These are phyloP conservation scores for Allium cepa DNA, from an alignment of 106 monocot genomes.

Conservation along the genomic window DNA sequence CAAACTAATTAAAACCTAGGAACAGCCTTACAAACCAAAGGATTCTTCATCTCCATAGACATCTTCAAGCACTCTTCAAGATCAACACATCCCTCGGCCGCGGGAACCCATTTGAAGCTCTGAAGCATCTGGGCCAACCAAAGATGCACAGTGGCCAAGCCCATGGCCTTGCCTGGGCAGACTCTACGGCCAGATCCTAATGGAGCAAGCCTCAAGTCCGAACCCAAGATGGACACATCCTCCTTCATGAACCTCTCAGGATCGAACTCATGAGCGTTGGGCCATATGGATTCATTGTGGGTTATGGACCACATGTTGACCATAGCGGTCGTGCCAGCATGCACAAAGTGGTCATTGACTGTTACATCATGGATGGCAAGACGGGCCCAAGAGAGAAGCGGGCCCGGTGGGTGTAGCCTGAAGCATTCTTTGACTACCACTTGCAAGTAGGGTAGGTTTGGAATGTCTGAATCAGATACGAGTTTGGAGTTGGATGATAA, in stretches of 20 bases:
- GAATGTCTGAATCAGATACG: slow-evolving; percentile 13
- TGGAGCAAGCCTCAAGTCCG: slow-evolving; percentile 17
- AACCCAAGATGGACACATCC: slow-evolving; percentile 12
- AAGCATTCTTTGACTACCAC: slow-evolving; percentile 22
- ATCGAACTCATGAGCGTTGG: slow-evolving; percentile 7
- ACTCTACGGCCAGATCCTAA: slow-evolving; percentile 24
- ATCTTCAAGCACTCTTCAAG: slow-evolving; percentile 13
- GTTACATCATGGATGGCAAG: slow-evolving; percentile 17
- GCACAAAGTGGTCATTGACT: slow-evolving; percentile 5
- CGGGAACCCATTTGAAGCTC: slow-evolving; percentile 11
- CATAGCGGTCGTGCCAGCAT: slow-evolving; percentile 21
- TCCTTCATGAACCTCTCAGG: slow-evolving; percentile 16
- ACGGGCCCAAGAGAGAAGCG: slow-evolving; percentile 27
- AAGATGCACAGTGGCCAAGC: slow-evolving; percentile 17
- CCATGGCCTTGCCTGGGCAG: slow-evolving; percentile 26
- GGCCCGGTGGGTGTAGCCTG: slow-evolving; percentile 19
- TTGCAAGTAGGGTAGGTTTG: slow-evolving; percentile 8
- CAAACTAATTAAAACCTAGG: slow-evolving; percentile 3
- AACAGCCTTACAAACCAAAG: slow-evolving; percentile 15
- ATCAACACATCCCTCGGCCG: slow-evolving; percentile 2
- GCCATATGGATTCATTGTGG: slow-evolving; percentile 9
- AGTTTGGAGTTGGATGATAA: background rate
- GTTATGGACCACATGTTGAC: slow-evolving; percentile 31
- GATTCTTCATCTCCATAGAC: slow-evolving; percentile 21
- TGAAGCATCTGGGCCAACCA: slow-evolving; percentile 26